These are phyloP conservation scores for Calonectria montana DNA, from an alignment of 2,329 filamentous ascomycete species.

Conservation along the genomic window DNA sequence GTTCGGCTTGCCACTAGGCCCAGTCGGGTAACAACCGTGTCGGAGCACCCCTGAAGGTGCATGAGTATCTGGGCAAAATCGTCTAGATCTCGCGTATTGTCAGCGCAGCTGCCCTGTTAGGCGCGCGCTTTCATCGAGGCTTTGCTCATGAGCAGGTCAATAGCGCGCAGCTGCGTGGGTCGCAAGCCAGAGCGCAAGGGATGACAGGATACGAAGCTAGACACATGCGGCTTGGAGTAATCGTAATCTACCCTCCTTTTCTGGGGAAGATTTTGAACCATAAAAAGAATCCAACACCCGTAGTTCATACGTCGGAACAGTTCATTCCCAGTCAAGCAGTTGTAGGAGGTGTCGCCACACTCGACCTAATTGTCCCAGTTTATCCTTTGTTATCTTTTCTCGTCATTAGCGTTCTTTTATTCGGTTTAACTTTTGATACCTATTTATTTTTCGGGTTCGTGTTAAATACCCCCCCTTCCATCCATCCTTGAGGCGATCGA, in stretches of 20 bases:
- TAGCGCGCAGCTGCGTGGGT: neutral
- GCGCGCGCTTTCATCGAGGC: neutral
- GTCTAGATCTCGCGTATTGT: neutral
- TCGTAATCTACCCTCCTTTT: neutral
- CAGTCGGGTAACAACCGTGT: neutral
- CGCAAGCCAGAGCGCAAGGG: neutral
- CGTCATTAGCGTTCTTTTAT: neutral
- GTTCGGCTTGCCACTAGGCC: constrained; percentile 34
- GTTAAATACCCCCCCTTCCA: neutral
- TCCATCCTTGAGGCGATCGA: neutral
- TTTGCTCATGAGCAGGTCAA: neutral
- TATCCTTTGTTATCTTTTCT: neutral
- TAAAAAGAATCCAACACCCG: neutral
- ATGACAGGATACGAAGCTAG: neutral
- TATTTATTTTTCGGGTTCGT: neutral
- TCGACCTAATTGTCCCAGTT: neutral
- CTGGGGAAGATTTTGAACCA: neutral
- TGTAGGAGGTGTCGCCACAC: neutral
- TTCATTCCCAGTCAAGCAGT: neutral
- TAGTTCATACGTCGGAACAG: neutral
- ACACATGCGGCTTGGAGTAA: neutral
- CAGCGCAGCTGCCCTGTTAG: neutral
- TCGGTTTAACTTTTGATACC: neutral
- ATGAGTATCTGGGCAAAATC: constrained; percentile 7
- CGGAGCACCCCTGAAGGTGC: constrained; percentile 11